Evolutionary conservation across 2,329 filamentous ascomycete genomes (phyloP).

Genomic region (Daldinia sp.): DNA sequence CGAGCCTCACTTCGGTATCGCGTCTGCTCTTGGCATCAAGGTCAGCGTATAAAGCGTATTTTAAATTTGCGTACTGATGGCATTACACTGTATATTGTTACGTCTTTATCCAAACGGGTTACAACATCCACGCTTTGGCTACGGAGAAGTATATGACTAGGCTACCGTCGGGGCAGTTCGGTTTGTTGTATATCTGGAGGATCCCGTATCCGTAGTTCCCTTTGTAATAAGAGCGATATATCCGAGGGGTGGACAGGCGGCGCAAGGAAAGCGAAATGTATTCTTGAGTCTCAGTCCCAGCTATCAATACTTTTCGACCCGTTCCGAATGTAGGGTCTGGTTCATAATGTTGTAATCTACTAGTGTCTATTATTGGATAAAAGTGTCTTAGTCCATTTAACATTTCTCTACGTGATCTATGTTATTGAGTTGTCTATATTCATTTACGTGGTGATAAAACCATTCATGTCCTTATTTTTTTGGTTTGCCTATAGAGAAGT

Average conservation of each 20-base stretch:
- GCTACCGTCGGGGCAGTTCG: background rate
- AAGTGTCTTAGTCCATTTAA: constrained; percentile 14
- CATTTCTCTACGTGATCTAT: background rate
- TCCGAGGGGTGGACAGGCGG: constrained; percentile 26
- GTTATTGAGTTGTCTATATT: background rate
- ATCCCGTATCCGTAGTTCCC: constrained; percentile 31
- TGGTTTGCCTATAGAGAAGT: too few species aligned
- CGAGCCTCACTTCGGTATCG: constrained; percentile 76
- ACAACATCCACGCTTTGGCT: constrained; percentile 30
- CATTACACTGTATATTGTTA: constrained; percentile 39
- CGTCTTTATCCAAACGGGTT: constrained; percentile 39
- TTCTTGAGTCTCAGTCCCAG: constrained; percentile 39
- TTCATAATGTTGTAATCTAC: constrained; percentile 61
- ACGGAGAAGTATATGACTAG: constrained; percentile 18
- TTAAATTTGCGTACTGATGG: constrained; percentile 6
- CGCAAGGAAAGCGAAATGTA: constrained; percentile 37
- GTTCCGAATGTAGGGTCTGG: constrained; percentile 54
- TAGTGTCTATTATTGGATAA: constrained; percentile 55
- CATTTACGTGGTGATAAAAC: too few species aligned
- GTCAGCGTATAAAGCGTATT: constrained; percentile 40
- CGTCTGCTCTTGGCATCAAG: constrained; percentile 45
- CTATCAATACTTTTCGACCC: constrained; percentile 38
- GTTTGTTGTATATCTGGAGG: constrained; percentile 4
- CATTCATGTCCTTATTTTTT: too few species aligned
- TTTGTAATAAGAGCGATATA: constrained; percentile 37